Percentiles rank a stretch among this genome's conserved stretches.
These are phyloP conservation scores for Magnusiomyces suaveolens DNA, from an alignment of 1,139 yeast genomes.

Conservation along the genomic window DNA sequence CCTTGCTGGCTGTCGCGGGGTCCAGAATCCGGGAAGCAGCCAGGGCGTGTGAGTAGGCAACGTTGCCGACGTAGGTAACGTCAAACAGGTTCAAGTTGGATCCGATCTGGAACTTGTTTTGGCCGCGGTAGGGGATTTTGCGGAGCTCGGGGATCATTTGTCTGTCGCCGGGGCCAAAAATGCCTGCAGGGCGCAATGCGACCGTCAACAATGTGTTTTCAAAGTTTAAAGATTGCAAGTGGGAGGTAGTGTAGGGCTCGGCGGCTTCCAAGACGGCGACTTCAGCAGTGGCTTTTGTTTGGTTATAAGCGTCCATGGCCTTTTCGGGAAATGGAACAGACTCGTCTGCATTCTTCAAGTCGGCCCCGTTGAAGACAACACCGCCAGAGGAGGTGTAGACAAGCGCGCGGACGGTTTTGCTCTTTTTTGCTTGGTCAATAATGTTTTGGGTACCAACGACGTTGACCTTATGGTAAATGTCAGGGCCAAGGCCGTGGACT, in stretches of 20 bases:
- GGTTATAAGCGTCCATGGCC: slow-evolving; percentile 95
- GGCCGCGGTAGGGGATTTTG: slow-evolving; percentile 72
- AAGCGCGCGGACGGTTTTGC: slow-evolving; percentile 45
- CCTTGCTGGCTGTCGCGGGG: slow-evolving; percentile 31
- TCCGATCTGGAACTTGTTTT: slow-evolving; percentile 87
- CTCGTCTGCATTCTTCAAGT: slow-evolving; percentile 85
- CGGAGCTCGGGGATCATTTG: slow-evolving; percentile 92
- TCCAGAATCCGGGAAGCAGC: slow-evolving; percentile 71
- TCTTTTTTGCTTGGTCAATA: slow-evolving; percentile 50
- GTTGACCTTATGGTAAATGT: slow-evolving; percentile 79
- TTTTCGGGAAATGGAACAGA: slow-evolving; percentile 82
- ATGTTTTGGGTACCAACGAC: slow-evolving; percentile 80
- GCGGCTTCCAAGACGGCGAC: slow-evolving; percentile 60
- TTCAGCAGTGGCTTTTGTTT: slow-evolving; percentile 91
- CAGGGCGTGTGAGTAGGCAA: slow-evolving; percentile 89
- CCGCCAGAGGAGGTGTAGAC: slow-evolving; percentile 97
- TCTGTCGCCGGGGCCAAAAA: slow-evolving; percentile 97
- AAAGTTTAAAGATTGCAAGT: slow-evolving; percentile 26
- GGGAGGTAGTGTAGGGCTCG: slow-evolving; percentile 19
- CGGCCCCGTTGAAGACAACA: slow-evolving; percentile 89
- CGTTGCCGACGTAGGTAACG: slow-evolving; percentile 98
- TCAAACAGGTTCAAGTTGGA: slow-evolving; percentile 89
- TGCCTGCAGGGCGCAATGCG: slow-evolving; percentile 93
- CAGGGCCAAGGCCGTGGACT: slow-evolving; percentile 73
- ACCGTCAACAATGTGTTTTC: slow-evolving; percentile 56